Conservation (phyloP, 805 yeast genomes). For the Diddensiella transvaalensis region DNA sequence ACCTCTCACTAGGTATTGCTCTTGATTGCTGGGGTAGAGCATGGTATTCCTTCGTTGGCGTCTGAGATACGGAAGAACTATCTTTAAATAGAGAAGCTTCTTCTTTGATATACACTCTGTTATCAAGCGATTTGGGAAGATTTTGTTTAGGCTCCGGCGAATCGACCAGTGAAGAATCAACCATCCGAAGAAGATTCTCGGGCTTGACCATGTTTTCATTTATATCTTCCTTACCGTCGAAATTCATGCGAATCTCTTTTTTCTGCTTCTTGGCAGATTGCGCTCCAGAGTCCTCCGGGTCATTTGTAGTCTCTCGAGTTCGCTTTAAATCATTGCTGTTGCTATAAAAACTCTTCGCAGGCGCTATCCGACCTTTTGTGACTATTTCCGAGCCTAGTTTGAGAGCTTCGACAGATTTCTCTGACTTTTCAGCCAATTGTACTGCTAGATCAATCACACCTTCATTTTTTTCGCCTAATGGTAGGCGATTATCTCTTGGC, state of each 20-base stretch:
- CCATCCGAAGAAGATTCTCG: conserved; percentile 35
- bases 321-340: conserved; percentile 12
- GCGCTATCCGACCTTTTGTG: neutral
- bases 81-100: neutral
- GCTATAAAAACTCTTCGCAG: neutral
- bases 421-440: neutral
- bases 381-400: conserved; percentile 3
- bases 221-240: conserved; percentile 23
- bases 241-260: conserved; percentile 18
- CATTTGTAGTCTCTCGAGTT: conserved; percentile 16
- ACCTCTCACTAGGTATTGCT: neutral
- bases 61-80: neutral
- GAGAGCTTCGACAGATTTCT: neutral
- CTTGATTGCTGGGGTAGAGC: neutral
- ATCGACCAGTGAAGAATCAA: conserved; percentile 35
- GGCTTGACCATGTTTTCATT: conserved; percentile 29
- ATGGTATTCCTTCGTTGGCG: neutral
- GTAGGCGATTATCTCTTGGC: conserved; percentile 8
- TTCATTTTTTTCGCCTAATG: too few relatives aligned
- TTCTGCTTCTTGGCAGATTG: conserved; percentile 21
- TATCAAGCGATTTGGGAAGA: neutral
- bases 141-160: conserved; percentile 28
- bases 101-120: neutral
- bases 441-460: neutral
- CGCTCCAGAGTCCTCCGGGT: conserved; percentile 14